A percentile compares a stretch with the other conserved stretches of the same genome.
These are phyloP conservation scores for Eucalyptus curtisii DNA, from an alignment of 345 rosid species.

Conservation along the genomic window DNA sequence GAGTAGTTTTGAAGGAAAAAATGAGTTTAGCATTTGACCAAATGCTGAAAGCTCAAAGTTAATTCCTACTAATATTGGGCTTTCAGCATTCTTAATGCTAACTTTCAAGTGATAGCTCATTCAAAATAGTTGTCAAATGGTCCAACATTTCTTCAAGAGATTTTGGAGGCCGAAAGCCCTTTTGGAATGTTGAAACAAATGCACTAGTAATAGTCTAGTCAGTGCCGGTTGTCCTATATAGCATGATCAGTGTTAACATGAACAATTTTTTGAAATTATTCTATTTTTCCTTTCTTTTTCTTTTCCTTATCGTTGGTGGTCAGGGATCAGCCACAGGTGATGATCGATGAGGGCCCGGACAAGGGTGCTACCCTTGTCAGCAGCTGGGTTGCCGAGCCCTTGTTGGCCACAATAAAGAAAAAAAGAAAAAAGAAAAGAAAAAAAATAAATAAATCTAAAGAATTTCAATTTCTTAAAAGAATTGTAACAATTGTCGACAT, in stretches of 20 bases:
- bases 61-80: rapidly evolving
- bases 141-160: rapidly evolving
- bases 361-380: neutral
- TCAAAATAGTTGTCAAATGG: no score
- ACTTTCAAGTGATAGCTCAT: no score
- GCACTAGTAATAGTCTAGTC: rapidly evolving
- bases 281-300: no score
- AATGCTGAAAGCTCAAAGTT: no score
- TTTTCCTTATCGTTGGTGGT: no score
- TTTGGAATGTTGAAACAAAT: no score
- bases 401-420: neutral
- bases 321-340: rapidly evolving
- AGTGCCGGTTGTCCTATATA: rapidly evolving
- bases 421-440: no score
- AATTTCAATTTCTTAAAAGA: no score
- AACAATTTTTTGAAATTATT: no score
- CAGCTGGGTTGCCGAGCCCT: rapidly evolving
- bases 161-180: no score
- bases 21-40: rapidly evolving
- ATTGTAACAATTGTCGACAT: neutral
- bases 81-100: no score
- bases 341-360: neutral
- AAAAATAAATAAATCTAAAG: rapidly evolving
- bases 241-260: rapidly evolving
- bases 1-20: no score